These are phyloP conservation scores for Priceomyces carsonii DNA, from an alignment of 805 yeast genomes.

Conservation along the genomic window DNA sequence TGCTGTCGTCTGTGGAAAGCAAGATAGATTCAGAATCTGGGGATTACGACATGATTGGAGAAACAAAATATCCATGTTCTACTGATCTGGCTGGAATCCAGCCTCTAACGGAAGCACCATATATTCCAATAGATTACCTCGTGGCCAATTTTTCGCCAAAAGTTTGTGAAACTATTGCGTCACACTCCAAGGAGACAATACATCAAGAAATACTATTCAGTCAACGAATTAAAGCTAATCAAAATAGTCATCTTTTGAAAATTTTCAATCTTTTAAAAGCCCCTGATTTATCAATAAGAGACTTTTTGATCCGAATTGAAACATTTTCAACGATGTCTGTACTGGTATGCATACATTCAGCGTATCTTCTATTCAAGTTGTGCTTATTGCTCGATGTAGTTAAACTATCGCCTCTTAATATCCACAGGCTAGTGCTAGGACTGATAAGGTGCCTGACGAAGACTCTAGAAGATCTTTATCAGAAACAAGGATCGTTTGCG, in stretches of 20 bases:
- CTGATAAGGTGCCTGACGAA: constrained; percentile 44
- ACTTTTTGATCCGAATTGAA: constrained; percentile 36
- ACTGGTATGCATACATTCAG: constrained; percentile 40
- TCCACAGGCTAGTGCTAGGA: constrained; percentile 40
- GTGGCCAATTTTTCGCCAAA: not conserved
- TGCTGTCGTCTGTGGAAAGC: not conserved
- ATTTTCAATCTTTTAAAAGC: constrained; percentile 33
- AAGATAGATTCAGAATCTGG: too few relatives aligned
- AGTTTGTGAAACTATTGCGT: not conserved
- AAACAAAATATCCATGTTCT: not conserved
- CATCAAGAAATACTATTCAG: constrained; percentile 21
- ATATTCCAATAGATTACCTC: constrained; percentile 2
- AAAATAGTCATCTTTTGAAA: constrained; percentile 29
- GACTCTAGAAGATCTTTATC: constrained; percentile 41
- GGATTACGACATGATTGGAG: too few relatives aligned
- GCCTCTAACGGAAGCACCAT: constrained; percentile 1
- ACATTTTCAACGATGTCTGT: constrained; percentile 43
- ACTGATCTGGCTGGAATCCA: not conserved
- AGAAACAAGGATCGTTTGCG: constrained; percentile 41
- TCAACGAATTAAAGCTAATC: constrained; percentile 14
- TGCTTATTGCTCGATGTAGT: constrained; percentile 32
- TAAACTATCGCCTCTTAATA: constrained; percentile 32
- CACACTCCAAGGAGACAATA: constrained; percentile 16
- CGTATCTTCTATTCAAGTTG: constrained; percentile 37
- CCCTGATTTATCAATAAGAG: constrained; percentile 35